Conservation (phyloP, 306 rosid species). For the Dryas alaskensis region DNA sequence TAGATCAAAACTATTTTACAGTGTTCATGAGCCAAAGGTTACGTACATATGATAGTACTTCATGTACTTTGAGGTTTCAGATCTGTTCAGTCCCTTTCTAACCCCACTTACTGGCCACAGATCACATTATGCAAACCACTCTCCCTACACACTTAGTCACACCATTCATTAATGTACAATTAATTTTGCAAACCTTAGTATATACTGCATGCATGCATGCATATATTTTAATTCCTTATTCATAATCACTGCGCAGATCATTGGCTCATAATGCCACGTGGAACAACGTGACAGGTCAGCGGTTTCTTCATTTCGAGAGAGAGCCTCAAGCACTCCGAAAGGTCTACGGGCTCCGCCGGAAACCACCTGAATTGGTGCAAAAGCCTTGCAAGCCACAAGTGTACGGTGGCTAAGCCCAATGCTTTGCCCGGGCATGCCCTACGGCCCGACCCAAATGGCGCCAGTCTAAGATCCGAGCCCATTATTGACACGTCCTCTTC, state of each 20-base stretch:
- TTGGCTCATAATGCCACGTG: constrained; percentile 7
- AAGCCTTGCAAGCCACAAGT: constrained; percentile 77
- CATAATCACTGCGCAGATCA: not conserved
- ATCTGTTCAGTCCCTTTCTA: not conserved
- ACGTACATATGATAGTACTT: not conserved
- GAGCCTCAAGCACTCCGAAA: constrained; percentile 66
- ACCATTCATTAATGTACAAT: not conserved
- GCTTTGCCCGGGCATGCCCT: constrained; percentile 80
- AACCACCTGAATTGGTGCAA: constrained; percentile 60
- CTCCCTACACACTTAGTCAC: not conserved
- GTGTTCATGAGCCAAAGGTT: not conserved
- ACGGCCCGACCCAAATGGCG: constrained; percentile 84
- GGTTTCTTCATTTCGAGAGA: constrained; percentile 81
- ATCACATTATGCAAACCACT: constrained; percentile 1
- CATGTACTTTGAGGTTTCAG: not conserved
- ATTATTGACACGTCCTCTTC: constrained; percentile 59
- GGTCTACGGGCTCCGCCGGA: constrained; percentile 50
- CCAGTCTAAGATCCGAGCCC: constrained; percentile 76
- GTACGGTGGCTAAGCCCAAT: constrained; percentile 67
- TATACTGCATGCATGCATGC: not conserved
- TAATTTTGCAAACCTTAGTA: not conserved
- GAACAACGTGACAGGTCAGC: constrained; percentile 36
- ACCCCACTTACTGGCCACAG: not conserved
- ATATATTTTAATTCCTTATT: not conserved
- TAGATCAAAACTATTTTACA: not conserved